These are phyloP conservation scores for Dichotomopilus funicola DNA, from an alignment of 2,329 filamentous ascomycete genomes.

Conservation along the genomic window DNA sequence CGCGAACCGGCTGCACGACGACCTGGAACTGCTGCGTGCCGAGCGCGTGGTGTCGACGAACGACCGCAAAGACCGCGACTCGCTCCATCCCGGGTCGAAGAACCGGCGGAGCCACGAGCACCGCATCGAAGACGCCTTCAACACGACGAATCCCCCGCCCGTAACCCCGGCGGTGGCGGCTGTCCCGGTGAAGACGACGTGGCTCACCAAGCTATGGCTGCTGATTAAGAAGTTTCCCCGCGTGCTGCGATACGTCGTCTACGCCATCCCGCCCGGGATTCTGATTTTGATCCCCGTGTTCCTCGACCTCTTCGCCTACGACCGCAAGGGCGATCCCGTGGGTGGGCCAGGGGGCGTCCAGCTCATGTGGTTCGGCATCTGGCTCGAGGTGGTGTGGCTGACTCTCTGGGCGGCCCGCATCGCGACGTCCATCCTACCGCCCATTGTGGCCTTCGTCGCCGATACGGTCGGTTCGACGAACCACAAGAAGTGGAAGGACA, in stretches of 20 bases:
- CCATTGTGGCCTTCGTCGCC: constrained; percentile 45
- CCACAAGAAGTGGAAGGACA: constrained; percentile 86
- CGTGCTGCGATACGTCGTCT: constrained; percentile 43
- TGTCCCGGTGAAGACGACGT: constrained; percentile 21
- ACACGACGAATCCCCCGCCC: constrained; percentile 20
- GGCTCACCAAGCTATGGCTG: constrained; percentile 33
- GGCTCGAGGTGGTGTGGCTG: constrained; percentile 90
- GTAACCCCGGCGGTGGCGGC: not conserved
- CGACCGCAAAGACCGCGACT: constrained; percentile 36
- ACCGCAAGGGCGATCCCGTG: constrained; percentile 40
- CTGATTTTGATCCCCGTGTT: constrained; percentile 43
- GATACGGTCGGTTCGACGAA: constrained; percentile 76
- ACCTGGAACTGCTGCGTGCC: constrained; percentile 43
- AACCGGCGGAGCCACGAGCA: constrained; percentile 29
- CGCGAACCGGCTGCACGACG: constrained; percentile 38
- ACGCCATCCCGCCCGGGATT: constrained; percentile 40
- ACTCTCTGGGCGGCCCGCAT: constrained; percentile 73
- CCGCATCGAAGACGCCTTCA: constrained; percentile 42
- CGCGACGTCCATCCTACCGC: constrained; percentile 45
- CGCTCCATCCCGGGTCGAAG: constrained; percentile 24
- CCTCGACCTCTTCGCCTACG: constrained; percentile 36
- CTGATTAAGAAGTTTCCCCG: constrained; percentile 45
- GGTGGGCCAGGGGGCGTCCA: constrained; percentile 65
- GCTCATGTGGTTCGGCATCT: constrained; percentile 88
- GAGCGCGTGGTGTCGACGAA: constrained; percentile 41